phyloP scores from a whole-genome alignment of 1,139 yeast species.

The Candida tetrigidarum region DNA sequence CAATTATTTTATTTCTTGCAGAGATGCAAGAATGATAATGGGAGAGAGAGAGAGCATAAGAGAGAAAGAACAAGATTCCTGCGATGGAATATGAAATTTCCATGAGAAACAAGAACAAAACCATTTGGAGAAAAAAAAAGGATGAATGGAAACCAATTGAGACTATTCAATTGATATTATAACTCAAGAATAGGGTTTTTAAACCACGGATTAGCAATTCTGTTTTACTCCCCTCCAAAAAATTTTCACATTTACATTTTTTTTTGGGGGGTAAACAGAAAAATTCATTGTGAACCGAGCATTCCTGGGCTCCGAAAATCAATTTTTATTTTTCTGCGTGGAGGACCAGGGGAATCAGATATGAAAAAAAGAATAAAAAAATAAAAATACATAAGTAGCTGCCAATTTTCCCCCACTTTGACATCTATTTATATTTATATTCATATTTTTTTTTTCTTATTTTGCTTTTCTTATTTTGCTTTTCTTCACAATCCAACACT shows the following conservation, averaged over 20 bases:
- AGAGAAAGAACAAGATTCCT: background rate
- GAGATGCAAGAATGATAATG: background rate
- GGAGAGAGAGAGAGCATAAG: background rate
- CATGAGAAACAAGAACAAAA: background rate
- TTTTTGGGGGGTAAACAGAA: background rate
- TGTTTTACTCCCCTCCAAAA: background rate
- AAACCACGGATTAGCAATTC: background rate
- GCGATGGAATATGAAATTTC: too few relatives aligned
- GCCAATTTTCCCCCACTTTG: background rate
- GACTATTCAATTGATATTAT: background rate
- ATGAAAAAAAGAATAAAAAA: background rate
- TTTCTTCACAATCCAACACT: too few relatives aligned
- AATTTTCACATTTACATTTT: slow-evolving; percentile 2
- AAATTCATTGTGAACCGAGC: slow-evolving; percentile 2
- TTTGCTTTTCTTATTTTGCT: too few relatives aligned
- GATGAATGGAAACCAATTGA: background rate
- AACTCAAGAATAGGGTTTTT: too few relatives aligned
- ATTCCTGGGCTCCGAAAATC: background rate
- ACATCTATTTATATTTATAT: background rate
- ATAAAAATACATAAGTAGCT: background rate
- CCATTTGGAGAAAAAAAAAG: background rate
- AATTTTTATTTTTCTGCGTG: background rate
- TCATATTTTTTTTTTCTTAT: background rate
- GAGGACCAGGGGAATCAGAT: background rate
- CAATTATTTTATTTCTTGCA: background rate